phyloP scores from a whole-genome alignment of 192 early-diverging fungal genomes.

The Allomyces arbusculus region DNA sequence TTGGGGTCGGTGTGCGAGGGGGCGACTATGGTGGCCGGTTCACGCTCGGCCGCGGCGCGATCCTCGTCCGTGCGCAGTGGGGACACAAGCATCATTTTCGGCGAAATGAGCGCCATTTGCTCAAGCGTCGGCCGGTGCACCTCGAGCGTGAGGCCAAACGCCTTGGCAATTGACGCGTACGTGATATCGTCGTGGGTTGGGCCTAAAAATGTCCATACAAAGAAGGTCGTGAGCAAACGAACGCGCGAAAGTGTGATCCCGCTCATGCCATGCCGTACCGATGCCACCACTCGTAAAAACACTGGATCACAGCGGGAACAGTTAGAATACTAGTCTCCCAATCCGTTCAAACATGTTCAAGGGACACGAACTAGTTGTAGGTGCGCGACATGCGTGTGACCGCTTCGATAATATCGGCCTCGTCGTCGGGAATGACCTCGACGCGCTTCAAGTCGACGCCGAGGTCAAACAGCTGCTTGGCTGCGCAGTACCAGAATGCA shows the following conservation, averaged over 20 bases:
- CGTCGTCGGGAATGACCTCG: conserved; percentile 29
- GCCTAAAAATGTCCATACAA: conserved; percentile 5
- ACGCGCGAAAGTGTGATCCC: neutral
- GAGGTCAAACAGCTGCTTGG: conserved; percentile 31
- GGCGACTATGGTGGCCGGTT: too few species aligned
- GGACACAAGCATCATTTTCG: neutral
- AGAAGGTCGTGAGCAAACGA: neutral
- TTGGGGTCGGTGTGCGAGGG: neutral
- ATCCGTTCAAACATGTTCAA: too few species aligned
- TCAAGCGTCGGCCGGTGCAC: conserved; percentile 30
- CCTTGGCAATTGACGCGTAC: conserved; percentile 34
- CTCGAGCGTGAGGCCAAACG: conserved; percentile 27
- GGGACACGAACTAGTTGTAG: conserved; percentile 13
- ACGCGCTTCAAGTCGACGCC: conserved; percentile 37
- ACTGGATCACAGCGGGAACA: too few species aligned
- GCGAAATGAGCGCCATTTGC: conserved; percentile 22
- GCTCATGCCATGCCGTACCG: conserved; percentile 10
- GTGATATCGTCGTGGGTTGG: conserved; percentile 50
- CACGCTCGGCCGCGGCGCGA: too few species aligned
- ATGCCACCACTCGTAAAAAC: conserved; percentile 61
- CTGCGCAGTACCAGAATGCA: conserved; percentile 4
- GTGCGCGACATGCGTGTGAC: conserved; percentile 20
- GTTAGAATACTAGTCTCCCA: too few species aligned
- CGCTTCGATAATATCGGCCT: conserved; percentile 19
- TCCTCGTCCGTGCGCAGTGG: neutral